phyloP scores from a whole-genome alignment of 352 stramenopile genomes.

The Phytophthora capsici region DNA sequence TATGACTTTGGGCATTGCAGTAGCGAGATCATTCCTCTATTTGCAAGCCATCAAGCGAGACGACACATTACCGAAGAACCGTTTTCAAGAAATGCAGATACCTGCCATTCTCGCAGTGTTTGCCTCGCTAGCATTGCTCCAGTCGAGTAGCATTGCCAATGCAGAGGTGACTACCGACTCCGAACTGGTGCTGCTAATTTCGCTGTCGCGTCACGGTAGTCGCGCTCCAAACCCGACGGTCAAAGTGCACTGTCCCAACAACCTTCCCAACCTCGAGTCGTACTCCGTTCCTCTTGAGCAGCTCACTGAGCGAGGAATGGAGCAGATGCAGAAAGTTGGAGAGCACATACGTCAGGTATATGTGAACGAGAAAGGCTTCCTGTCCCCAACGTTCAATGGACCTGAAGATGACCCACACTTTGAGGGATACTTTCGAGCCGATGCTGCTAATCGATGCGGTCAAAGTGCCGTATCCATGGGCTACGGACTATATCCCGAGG shows the following conservation, averaged over 20 bases:
- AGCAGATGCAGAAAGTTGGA: conserved; percentile 69
- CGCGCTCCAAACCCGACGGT: conserved; percentile 72
- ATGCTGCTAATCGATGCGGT: conserved; percentile 69
- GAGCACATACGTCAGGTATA: conserved; percentile 78
- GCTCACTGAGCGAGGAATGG: conserved; percentile 76
- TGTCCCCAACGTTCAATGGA: conserved; percentile 74
- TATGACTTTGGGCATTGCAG: not conserved
- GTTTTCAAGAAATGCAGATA: conserved; percentile 36
- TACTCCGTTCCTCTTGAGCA: conserved; percentile 77
- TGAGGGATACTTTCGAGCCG: conserved; percentile 78
- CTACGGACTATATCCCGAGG: conserved; percentile 75
- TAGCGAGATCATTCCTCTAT: conserved; percentile 25
- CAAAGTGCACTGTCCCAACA: conserved; percentile 72
- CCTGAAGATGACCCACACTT: conserved; percentile 58
- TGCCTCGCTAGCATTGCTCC: conserved; percentile 26
- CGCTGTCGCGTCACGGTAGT: conserved; percentile 75
- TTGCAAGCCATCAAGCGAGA: conserved; percentile 16
- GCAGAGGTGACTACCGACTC: conserved; percentile 29
- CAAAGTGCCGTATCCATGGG: conserved; percentile 75
- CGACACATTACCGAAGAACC: conserved; percentile 1
- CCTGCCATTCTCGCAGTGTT: conserved; percentile 30
- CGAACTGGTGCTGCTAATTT: conserved; percentile 72
- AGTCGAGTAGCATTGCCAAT: conserved; percentile 7
- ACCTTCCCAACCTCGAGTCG: conserved; percentile 56
- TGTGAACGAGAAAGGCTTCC: conserved; percentile 63